These are phyloP conservation scores for Achaetomiella virescens DNA, from an alignment of 495 filamentous ascomycete species.

Conservation along the genomic window DNA sequence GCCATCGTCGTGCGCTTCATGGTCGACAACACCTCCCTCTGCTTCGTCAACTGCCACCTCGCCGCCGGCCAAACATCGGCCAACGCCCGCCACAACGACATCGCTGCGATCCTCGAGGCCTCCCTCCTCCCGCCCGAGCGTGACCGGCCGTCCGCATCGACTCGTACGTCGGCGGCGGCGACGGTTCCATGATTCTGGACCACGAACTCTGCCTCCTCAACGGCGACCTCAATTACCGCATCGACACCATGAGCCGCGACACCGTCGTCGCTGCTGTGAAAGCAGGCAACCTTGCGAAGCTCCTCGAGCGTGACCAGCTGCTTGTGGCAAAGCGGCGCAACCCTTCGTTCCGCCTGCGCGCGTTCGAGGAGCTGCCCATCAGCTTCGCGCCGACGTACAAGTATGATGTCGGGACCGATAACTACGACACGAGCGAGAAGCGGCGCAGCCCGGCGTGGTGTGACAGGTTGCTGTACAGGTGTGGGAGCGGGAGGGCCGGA, in stretches of 20 bases:
- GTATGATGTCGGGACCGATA: conserved; percentile 91
- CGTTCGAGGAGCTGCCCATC: conserved; percentile 81
- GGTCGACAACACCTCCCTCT: conserved; percentile 85
- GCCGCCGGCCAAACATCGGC: conserved; percentile 90
- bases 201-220: conserved; percentile 95
- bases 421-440: conserved; percentile 92
- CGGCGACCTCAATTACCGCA: conserved; percentile 96
- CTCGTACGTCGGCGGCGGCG: conserved; percentile 81
- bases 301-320: conserved; percentile 92
- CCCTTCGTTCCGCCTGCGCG: conserved; percentile 77
- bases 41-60: conserved; percentile 96
- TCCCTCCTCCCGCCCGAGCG: conserved; percentile 61
- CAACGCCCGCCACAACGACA: conserved; percentile 84
- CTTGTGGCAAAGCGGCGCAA: conserved; percentile 80
- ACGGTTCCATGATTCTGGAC: conserved; percentile 93
- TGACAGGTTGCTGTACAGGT: conserved; percentile 83
- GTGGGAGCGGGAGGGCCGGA: conserved; percentile 50
- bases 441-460: conserved; percentile 96
- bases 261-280: conserved; percentile 79
- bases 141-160: conserved; percentile 55
- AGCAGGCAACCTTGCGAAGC: conserved; percentile 71
- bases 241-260: conserved; percentile 92
- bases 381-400: conserved; percentile 96
- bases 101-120: conserved; percentile 82
- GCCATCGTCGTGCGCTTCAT: conserved; percentile 87